Conservation (phyloP, 768 basidiomycete genomes). For the Phanerodontia chrysosporium region DNA sequence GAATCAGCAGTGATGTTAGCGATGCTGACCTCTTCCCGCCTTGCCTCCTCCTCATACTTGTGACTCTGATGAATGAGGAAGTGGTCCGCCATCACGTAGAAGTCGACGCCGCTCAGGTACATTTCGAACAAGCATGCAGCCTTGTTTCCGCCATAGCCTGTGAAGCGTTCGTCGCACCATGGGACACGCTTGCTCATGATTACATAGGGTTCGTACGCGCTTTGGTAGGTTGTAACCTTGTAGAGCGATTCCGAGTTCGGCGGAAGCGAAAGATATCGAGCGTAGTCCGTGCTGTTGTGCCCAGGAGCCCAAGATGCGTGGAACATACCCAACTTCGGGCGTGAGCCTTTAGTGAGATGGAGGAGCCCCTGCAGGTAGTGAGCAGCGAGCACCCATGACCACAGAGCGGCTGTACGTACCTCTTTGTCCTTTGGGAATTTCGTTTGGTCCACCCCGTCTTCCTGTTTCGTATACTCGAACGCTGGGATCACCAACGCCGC, state of each 20-base stretch:
- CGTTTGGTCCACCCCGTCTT: slow-evolving; percentile 54
- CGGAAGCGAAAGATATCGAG: slow-evolving; percentile 49
- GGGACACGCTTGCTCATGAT: slow-evolving; percentile 73
- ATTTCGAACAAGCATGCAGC: slow-evolving; percentile 90
- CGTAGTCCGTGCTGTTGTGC: slow-evolving; percentile 79
- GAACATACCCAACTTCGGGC: slow-evolving; percentile 60
- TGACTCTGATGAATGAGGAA: slow-evolving; percentile 89
- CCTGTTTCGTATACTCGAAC: slow-evolving; percentile 71
- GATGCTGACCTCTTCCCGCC: slow-evolving; percentile 70
- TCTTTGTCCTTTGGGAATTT: slow-evolving; percentile 68
- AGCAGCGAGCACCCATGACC: not conserved
- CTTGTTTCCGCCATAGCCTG: slow-evolving; percentile 91
- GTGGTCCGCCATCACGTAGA: slow-evolving; percentile 81
- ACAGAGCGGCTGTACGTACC: slow-evolving; percentile 35
- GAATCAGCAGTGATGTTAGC: not conserved
- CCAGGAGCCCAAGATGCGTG: slow-evolving; percentile 75
- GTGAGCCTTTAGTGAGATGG: slow-evolving; percentile 47
- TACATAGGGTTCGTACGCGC: slow-evolving; percentile 86
- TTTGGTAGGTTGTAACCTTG: slow-evolving; percentile 70
- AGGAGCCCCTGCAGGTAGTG: slow-evolving; percentile 43
- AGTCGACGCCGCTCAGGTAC: slow-evolving; percentile 81
- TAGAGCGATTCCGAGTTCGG: slow-evolving; percentile 65
- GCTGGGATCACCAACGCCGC: slow-evolving; percentile 81
- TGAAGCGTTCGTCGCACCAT: slow-evolving; percentile 89
- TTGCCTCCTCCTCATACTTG: slow-evolving; percentile 68